phyloP scores from a whole-genome alignment of 176 grass and related monocot species.

The Eleusine coracana region DNA sequence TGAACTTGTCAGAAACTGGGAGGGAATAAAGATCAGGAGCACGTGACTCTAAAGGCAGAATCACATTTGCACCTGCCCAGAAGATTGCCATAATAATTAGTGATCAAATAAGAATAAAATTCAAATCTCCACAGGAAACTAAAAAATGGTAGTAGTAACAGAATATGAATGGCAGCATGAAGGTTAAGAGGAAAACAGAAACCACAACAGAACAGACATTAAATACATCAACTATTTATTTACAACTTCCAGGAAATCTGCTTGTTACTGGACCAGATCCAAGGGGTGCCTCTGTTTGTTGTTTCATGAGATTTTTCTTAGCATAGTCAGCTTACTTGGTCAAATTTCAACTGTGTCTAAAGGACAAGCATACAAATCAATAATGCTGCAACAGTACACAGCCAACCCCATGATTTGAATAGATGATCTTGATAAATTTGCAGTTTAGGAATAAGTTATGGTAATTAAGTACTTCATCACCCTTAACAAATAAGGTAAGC shows the following conservation, averaged over 20 bases:
- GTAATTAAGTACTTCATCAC: conserved; percentile 12
- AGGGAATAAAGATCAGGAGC: conserved; percentile 49
- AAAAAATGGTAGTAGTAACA: conserved; percentile 22
- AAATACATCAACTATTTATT: conserved; percentile 19
- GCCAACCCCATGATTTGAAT: conserved; percentile 18
- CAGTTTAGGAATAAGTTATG: conserved; percentile 14
- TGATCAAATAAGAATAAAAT: conserved; percentile 37
- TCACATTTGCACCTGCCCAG: conserved; percentile 65
- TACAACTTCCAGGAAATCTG: background rate
- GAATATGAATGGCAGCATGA: conserved; percentile 10
- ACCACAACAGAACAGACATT: background rate
- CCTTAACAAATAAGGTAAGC: conserved; percentile 6
- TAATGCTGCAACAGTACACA: background rate
- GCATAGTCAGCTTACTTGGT: background rate
- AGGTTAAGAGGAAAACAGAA: conserved; percentile 11
- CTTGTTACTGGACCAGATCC: conserved; percentile 27
- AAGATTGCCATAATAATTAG: conserved; percentile 38
- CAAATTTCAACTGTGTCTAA: background rate
- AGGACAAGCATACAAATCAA: conserved; percentile 17
- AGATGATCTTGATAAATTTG: conserved; percentile 17
- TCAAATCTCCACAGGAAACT: conserved; percentile 26
- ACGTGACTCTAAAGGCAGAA: conserved; percentile 44
- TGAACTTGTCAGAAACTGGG: conserved; percentile 58
- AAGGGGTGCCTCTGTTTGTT: conserved; percentile 6
- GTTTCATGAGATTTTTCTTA: conserved; percentile 31